Conservation (phyloP, 257 asterid species). For the Nicotiana benthamiana region DNA sequence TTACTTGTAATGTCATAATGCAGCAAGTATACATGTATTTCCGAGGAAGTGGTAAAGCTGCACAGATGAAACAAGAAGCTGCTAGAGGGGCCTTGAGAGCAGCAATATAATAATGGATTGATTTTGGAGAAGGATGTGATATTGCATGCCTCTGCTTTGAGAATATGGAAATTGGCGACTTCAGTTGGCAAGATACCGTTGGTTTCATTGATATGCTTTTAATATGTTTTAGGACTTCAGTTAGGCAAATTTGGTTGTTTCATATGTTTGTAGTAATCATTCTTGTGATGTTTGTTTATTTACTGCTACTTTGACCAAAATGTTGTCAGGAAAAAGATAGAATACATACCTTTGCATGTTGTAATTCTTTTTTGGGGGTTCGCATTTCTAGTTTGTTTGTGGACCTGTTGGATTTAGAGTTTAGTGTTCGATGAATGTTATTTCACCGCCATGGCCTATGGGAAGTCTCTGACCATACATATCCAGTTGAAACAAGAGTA, state of each 20-base stretch:
- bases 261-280: neutral
- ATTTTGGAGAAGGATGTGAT: neutral
- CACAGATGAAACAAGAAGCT: constrained; percentile 46
- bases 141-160: too few species aligned
- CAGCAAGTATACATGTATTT: constrained; percentile 62
- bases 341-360: neutral
- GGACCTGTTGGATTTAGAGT: neutral
- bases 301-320: neutral
- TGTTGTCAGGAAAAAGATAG: neutral
- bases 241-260: neutral
- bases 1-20: neutral
- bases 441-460: too few species aligned
- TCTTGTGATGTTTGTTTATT: neutral
- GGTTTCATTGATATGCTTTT: neutral
- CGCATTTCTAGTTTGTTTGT: neutral
- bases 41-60: constrained; percentile 52
- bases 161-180: neutral
- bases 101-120: constrained; percentile 19
- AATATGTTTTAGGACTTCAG: neutral
- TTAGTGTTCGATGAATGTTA: too few species aligned
- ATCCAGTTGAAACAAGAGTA: too few species aligned
- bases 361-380: neutral
- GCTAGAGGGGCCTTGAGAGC: constrained; percentile 47
- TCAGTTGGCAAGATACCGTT: neutral
- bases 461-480: too few species aligned